A percentile compares a stretch with the other conserved stretches of the same genome.
phyloP scores from a whole-genome alignment of 805 yeast genomes.

The Metschnikowia peoriensis region DNA sequence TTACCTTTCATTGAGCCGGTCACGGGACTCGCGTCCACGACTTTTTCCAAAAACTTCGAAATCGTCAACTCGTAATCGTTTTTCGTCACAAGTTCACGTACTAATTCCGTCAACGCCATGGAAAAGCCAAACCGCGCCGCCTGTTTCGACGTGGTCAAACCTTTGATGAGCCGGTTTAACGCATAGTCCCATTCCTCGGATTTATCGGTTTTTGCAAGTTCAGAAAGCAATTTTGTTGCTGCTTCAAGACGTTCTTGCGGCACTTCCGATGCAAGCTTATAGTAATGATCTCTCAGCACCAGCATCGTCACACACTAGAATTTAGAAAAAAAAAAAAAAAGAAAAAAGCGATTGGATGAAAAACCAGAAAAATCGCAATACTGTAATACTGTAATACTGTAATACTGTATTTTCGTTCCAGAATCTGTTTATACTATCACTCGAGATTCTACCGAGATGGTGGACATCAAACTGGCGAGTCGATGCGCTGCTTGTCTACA shows the following conservation, averaged over 20 bases:
- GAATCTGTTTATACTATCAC: not conserved
- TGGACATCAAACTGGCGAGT: not conserved
- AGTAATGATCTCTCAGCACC: constrained; percentile 74
- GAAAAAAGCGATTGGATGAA: not conserved
- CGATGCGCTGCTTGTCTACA: not conserved
- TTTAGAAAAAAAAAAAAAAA: not conserved
- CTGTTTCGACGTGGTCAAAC: constrained; percentile 78
- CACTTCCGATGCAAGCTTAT: constrained; percentile 71
- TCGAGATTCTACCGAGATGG: too few relatives aligned
- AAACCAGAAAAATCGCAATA: not conserved
- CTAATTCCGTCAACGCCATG: constrained; percentile 75
- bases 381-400: too few relatives aligned
- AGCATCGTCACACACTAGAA: constrained; percentile 27
- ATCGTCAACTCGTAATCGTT: constrained; percentile 31
- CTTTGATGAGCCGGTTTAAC: constrained; percentile 71
- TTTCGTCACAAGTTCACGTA: constrained; percentile 33
- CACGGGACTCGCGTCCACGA: constrained; percentile 32
- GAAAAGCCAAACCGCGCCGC: constrained; percentile 87
- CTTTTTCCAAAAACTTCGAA: constrained; percentile 38
- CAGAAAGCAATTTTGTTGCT: constrained; percentile 63
- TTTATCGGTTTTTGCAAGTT: constrained; percentile 45
- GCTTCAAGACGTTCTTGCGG: constrained; percentile 70
- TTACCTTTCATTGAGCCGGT: constrained; percentile 61
- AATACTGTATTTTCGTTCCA: not conserved
- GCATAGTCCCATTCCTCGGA: constrained; percentile 79